Evolutionary conservation across 306 rosid species (phyloP).

Genomic region (Glycyrrhiza uralensis): DNA sequence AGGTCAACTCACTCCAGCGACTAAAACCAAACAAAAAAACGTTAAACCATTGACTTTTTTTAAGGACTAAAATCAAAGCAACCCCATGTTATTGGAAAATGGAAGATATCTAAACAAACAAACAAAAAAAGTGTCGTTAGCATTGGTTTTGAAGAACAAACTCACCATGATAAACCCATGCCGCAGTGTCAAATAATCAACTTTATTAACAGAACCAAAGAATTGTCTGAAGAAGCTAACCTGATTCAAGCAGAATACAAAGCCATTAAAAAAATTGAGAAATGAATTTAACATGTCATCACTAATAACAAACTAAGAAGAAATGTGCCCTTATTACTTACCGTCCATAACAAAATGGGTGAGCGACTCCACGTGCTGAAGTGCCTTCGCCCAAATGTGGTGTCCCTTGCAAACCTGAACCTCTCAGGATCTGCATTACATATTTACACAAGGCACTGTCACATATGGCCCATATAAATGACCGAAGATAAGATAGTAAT

Average conservation of each 20-base stretch:
- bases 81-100: no score
- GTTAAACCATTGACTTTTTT: no score
- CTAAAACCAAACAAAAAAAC: no score
- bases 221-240: conserved; percentile 89
- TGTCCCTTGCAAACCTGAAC: conserved; percentile 84
- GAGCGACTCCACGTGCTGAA: conserved; percentile 48
- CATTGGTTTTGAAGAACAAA: no score
- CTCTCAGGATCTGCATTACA: conserved; percentile 66
- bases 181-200: conserved; percentile 69
- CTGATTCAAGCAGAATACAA: conserved; percentile 32
- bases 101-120: no score
- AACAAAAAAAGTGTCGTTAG: no score
- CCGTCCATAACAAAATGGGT: conserved; percentile 57
- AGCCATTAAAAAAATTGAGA: background rate
- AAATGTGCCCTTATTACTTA: conserved; percentile 34
- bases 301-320: background rate
- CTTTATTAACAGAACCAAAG: conserved; percentile 56
- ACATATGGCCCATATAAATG: no score
- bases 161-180: conserved; percentile 86
- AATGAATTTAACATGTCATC: background rate
- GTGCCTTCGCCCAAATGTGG: conserved; percentile 83
- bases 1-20: no score
- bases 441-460: background rate
- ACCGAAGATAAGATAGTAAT: no score
- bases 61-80: no score